Conservation (phyloP, 2,329 filamentous ascomycete species). For the Neurospora sp. region DNA sequence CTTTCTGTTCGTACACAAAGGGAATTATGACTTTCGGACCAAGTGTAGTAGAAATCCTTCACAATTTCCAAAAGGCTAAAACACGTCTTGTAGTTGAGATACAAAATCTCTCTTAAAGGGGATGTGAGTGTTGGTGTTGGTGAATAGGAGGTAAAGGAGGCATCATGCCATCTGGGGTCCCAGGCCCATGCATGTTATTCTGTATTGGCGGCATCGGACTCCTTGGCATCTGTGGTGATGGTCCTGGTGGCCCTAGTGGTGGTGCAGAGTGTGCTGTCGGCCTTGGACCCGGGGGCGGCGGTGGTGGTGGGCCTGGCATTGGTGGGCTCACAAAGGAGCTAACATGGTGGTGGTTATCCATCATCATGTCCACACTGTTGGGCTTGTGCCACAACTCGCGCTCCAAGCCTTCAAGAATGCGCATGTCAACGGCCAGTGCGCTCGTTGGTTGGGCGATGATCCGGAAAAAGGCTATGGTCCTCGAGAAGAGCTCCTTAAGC, state of each 20-base stretch:
- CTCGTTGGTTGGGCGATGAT: slow-evolving; percentile 64
- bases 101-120: background rate
- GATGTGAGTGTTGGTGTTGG: background rate
- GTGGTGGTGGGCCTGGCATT: background rate
- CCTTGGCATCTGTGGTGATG: background rate
- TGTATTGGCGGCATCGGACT: slow-evolving; percentile 6
- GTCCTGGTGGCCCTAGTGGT: background rate
- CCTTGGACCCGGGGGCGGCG: background rate
- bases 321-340: slow-evolving; percentile 14
- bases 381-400: slow-evolving; percentile 27
- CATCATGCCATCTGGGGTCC: background rate
- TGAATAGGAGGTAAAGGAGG: background rate
- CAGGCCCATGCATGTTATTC: background rate
- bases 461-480: slow-evolving; percentile 68
- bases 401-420: slow-evolving; percentile 55
- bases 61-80: background rate
- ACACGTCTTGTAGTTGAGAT: background rate
- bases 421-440: slow-evolving; percentile 62
- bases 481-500: slow-evolving; percentile 53
- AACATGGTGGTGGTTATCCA: slow-evolving; percentile 4
- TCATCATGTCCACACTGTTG: slow-evolving; percentile 6
- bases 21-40: background rate
- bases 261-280: background rate
- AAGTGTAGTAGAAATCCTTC: background rate
- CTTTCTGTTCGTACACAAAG: background rate